phyloP scores from a whole-genome alignment of 1,139 yeast species.

The Blastobotrys niveus region DNA sequence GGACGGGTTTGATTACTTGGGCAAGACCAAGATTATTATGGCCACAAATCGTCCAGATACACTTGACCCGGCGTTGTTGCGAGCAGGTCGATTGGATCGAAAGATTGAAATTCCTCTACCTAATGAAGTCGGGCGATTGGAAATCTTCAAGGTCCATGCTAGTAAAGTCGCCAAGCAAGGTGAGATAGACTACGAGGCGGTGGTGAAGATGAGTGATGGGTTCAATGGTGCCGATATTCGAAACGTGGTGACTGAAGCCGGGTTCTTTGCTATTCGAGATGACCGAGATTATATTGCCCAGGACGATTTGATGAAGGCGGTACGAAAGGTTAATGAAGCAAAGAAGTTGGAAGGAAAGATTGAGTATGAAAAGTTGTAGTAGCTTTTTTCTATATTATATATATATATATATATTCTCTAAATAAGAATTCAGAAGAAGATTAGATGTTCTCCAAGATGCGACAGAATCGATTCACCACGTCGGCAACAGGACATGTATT shows the following conservation, averaged over 20 bases:
- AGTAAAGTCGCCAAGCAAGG: slow-evolving; percentile 83
- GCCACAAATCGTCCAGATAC: slow-evolving; percentile 99
- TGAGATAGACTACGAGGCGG: slow-evolving; percentile 95
- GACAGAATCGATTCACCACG: neutral
- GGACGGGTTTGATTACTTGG: slow-evolving; percentile 98
- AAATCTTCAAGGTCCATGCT: slow-evolving; percentile 92
- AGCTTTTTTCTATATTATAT: neutral
- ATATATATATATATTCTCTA: neutral
- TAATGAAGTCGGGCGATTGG: slow-evolving; percentile 92
- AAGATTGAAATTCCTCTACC: slow-evolving; percentile 96
- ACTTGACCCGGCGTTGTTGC: slow-evolving; percentile 93
- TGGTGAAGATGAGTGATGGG: slow-evolving; percentile 97
- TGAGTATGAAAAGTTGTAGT: slow-evolving; percentile 81
- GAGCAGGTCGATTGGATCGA: slow-evolving; percentile 98
- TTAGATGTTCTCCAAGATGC: neutral
- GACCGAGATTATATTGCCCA: slow-evolving; percentile 93
- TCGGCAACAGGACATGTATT: neutral
- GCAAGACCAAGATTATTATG: slow-evolving; percentile 97
- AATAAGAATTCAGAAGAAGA: too few relatives aligned
- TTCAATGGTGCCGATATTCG: slow-evolving; percentile 99
- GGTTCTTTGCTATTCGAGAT: slow-evolving; percentile 95
- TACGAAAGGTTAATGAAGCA: slow-evolving; percentile 92
- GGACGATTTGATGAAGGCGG: slow-evolving; percentile 95
- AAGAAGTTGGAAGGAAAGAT: slow-evolving; percentile 96
- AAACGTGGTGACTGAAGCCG: slow-evolving; percentile 98